Base-by-base conservation (phyloP, 2,329 filamentous ascomycete species). In the Apiospora sp. region DNA sequence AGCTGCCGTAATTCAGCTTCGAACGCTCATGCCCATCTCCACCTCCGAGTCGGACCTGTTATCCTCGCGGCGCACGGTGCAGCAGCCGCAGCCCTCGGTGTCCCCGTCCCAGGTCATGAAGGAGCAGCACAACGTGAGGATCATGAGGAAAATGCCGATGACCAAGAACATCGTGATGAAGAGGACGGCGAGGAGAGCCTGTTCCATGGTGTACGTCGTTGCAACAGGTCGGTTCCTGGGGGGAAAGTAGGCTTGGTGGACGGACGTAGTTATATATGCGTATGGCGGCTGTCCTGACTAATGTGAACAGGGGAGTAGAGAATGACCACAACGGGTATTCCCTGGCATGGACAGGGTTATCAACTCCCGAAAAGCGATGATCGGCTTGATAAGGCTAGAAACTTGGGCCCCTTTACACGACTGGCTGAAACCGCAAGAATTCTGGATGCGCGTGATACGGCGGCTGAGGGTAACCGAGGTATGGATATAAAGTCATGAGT, bases 71-170 rank as follows among this genome's bases (percentile, higher is more conserved):
- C 67, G 41, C 19, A 68, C 41, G n/a, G 41, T 48, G 44, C 67
- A 68, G 43, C 67, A 68, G 41, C 67, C 67, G 41, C 41, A 46
- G 2, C 67, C 44, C 13, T 68, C 41, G 24, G 67, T 27, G n/a
- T 68, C 41, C 14, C 41, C 41, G 37, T 68, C 44, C 67, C 67
- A 68, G n/a, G 41, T 68, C 67, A 68, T 68, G 41, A 68, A 68
- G 67, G 41, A 46, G 41, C 41, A 44, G 67, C 67, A 68, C 19
- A 68, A 7, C 14, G 22, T 48, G 3, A 68, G 43, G n/a, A 68
- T 8, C 67, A 68, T 68, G 67, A 68, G 41, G 43, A 48, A 44
- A n/a, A 68, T 68, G 41, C 41, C 67, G 67, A 48, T 48, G 41
- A 48, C n/a, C n/a, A 68, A 46, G 67, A 68, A n/a, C n/a, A 68